Base-by-base conservation (phyloP, 805 yeast species). In the Wickerhamiella vanderwaltii region DNA sequence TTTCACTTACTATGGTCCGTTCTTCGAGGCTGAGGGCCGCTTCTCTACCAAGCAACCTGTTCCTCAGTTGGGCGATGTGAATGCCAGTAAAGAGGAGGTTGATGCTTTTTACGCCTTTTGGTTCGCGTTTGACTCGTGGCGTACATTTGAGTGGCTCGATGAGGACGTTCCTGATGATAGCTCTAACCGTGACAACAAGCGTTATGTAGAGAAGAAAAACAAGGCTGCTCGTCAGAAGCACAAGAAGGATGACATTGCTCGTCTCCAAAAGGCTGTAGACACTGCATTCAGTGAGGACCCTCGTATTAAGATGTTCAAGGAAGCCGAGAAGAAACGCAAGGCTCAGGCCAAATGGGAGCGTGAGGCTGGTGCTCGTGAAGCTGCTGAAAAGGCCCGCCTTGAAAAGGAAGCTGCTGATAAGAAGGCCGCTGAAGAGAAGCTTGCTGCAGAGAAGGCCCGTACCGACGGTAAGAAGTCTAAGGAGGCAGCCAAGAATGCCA, bases 131-230 rank as follows among this genome's bases (percentile, higher is more conserved):
- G 95, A 91, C 66, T 88, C 97, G 16, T 91, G 98, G 98, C 83
- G 95, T 72, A 72, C 94, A 36, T 91, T 91, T 61, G 98, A 91
- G 69, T 91, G 87, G 69, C 75, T 86, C 63, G 98, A 91, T 61
- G 98, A 91, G 71, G 98, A 91, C 61, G 95, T 87, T 58, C 98
- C 98, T 54, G 98, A 91, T 69, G 98, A 91, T 67, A 83, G 96
- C 44, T 82, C 95, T 47, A 91, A 91, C 78, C 86, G 98, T 74
- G 98, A 91, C 64, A 94, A 91, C 76, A 91, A 91, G 72, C 94
- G 98, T 69, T 83, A 85, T 72, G 79, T 87, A 54, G 98, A 91
- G 70, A 85, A 88, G 72, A 91, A 91, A 74, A 91, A 91, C 72
- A 76, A 83, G 65, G 86, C 94, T 52, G 84, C 93, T 45, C 83